Base-by-base conservation (phyloP, 495 filamentous ascomycete genomes). In the Penicillium waksmanii region DNA sequence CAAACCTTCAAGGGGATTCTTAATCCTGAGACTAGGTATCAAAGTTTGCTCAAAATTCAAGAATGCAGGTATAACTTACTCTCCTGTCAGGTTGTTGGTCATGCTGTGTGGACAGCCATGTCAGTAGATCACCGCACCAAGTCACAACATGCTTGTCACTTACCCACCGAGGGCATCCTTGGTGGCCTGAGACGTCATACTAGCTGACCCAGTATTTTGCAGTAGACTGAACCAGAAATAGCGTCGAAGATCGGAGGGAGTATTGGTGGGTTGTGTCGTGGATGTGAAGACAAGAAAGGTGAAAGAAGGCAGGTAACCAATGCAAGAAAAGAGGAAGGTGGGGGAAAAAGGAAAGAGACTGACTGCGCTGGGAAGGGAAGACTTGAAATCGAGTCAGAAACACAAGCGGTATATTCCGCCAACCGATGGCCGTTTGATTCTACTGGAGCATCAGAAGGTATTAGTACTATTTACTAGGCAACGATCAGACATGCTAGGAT, bases 1-100 rank as follows among this genome's bases (percentile, higher is more conserved):
- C 54, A 89, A 78, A 9, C 82, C 83, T 10, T 79, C 77, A 5
- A 89, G 76, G 10, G 87, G 85, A 66, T 89, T 89, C 50, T 77
- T 70, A 56, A 84, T 84, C 57, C 79, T 84, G 50, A 15, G 2
- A 34, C 12, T 19, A 23, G 23, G 23, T 23, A 18, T 58, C 31
- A 55, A 47, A 31, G 10, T 13, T 10, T n/a, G 9, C 18, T 38
- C 17, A n/a, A 38, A 31, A 31, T 31, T 5, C 4, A 8, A 4
- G 0, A 31, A 38, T 12, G 5, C 15, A 13, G 36, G 5, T n/a
- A 13, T 38, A 38, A 17, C 42, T 56, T 58, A 66, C 66, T 66
- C 63, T 31, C 53, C 66, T 1, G 62, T 61, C 6, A 63, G 21
- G 36, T 68, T 65, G 9, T 63, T 36, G 19, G 18, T 62, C 65